phyloP scores from a whole-genome alignment of 2,329 filamentous ascomycete species.

The Fusarium veterinarium region DNA sequence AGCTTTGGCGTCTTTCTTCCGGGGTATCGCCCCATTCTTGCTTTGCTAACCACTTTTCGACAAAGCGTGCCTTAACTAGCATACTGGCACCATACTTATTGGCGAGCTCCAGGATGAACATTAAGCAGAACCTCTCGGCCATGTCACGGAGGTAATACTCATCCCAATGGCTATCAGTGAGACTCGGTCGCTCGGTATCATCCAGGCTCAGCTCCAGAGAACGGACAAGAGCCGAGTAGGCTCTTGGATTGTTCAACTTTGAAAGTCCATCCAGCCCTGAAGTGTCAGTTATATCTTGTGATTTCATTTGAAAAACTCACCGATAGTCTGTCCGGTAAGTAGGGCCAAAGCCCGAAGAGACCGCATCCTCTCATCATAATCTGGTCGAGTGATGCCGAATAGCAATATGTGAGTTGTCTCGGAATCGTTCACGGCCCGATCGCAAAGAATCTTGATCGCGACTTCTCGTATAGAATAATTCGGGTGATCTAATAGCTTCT shows the following conservation, averaged over 20 bases:
- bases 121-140: constrained; percentile 69
- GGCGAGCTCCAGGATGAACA: constrained; percentile 69
- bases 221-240: constrained; percentile 68
- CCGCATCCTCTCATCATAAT: constrained; percentile 69
- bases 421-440: constrained; percentile 69
- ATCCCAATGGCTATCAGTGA: constrained; percentile 69
- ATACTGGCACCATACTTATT: constrained; percentile 67
- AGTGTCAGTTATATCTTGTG: constrained; percentile 27
- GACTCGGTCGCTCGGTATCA: constrained; percentile 61
- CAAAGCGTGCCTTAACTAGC: constrained; percentile 71
- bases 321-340: constrained; percentile 58
- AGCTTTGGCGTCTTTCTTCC: constrained; percentile 65
- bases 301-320: constrained; percentile 27
- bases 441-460: constrained; percentile 68
- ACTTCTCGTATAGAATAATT: constrained; percentile 79
- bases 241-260: constrained; percentile 61
- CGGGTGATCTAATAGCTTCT: constrained; percentile 75
- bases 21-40: constrained; percentile 74
- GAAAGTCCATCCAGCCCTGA: constrained; percentile 54
- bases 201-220: constrained; percentile 67
- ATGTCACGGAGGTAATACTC: constrained; percentile 72
- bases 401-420: constrained; percentile 63
- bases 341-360: constrained; percentile 67
- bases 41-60: constrained; percentile 79
- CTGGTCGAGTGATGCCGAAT: constrained; percentile 67